Evolutionary conservation across 768 basidiomycete species (phyloP).

Genomic region (Lentinula guzmanii): DNA sequence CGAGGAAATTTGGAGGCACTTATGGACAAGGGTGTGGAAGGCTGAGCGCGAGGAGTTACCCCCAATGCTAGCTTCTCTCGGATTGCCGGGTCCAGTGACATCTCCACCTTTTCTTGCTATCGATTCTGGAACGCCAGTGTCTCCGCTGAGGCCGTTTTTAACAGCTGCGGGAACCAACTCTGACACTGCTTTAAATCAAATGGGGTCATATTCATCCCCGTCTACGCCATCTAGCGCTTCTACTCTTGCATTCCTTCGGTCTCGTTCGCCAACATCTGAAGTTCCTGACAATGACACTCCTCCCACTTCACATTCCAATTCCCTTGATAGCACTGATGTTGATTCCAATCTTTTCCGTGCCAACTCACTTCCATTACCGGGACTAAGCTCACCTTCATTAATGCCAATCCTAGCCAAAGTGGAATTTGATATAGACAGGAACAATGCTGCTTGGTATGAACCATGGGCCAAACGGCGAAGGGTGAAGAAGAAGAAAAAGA

Average conservation of each 20-base stretch:
- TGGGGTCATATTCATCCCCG: conserved; percentile 22
- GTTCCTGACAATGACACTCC: conserved; percentile 49
- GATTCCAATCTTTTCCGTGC: conserved; percentile 28
- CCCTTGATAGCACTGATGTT: conserved; percentile 16
- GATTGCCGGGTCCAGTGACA: background rate
- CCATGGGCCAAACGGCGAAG: conserved; percentile 62
- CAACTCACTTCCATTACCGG: conserved; percentile 58
- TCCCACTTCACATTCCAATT: conserved; percentile 10
- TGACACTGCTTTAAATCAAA: conserved; percentile 18
- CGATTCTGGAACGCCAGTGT: conserved; percentile 18
- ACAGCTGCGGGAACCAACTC: conserved; percentile 32
- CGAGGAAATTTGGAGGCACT: conserved; percentile 80
- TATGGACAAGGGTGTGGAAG: conserved; percentile 73
- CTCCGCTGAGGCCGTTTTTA: conserved; percentile 40
- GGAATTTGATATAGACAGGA: conserved; percentile 88
- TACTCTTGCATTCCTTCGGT: conserved; percentile 35
- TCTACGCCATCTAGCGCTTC: conserved; percentile 47
- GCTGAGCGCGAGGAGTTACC: conserved; percentile 50
- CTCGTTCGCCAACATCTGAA: conserved; percentile 36
- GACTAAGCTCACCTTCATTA: conserved; percentile 54
- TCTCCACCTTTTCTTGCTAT: conserved; percentile 22
- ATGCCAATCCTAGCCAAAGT: conserved; percentile 89
- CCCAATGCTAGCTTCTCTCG: conserved; percentile 7
- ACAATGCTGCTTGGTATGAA: conserved; percentile 81
- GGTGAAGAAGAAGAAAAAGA: conserved; percentile 13